These are phyloP conservation scores for Cladosporium cucumerinum DNA, from an alignment of 2,329 filamentous ascomycete genomes.

Conservation along the genomic window DNA sequence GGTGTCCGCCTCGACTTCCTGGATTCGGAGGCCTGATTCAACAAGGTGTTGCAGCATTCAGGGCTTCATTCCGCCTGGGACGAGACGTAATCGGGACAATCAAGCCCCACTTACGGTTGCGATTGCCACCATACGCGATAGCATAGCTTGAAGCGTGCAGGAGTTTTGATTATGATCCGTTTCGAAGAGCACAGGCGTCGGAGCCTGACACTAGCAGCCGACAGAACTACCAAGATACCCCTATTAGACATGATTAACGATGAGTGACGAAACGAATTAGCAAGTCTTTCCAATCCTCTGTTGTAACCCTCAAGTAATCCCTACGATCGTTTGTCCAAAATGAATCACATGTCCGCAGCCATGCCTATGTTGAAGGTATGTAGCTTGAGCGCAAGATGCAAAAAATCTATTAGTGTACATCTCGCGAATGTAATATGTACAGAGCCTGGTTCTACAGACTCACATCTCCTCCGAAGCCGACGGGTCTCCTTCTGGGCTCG, in stretches of 20 bases:
- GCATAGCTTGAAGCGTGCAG: not conserved
- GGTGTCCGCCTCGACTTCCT: conserved; percentile 4
- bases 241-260: conserved; percentile 7
- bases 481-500: conserved; percentile 68
- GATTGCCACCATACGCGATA: not conserved
- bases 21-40: conserved; percentile 1
- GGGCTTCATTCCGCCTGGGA: not conserved
- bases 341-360: not conserved
- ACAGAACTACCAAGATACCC: not conserved
- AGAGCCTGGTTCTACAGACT: conserved; percentile 15
- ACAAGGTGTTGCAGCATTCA: not conserved
- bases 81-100: not conserved
- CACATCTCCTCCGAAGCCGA: conserved; percentile 80
- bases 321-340: not conserved
- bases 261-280: not conserved
- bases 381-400: not conserved
- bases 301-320: not conserved
- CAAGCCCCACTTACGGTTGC: not conserved
- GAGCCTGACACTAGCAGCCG: not conserved
- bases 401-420: not conserved
- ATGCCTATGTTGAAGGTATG: not conserved
- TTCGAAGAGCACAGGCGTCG: not conserved
- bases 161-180: not conserved
- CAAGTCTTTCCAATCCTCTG: not conserved
- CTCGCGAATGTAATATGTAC: not conserved